Conservation (phyloP, 1,284 basidiomycete species). For the Fomitopsis pinicola region DNA sequence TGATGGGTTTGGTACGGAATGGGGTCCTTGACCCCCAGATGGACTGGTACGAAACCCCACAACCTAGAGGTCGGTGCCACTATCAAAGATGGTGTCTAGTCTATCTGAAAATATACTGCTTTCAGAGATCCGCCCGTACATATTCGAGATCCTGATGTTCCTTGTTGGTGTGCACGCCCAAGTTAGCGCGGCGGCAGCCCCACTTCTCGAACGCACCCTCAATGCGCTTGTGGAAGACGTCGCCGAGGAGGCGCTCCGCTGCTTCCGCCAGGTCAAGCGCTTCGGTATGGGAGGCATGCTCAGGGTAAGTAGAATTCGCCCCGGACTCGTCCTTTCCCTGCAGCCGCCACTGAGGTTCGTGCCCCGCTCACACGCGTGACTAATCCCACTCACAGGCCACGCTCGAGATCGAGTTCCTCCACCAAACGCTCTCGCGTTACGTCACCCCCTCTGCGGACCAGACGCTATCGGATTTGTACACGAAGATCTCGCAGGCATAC, state of each 20-base stretch:
- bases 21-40: conserved; percentile 80
- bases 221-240: conserved; percentile 81
- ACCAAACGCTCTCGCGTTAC: conserved; percentile 90
- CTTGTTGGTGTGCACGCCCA: conserved; percentile 93
- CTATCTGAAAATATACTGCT: background rate
- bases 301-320: conserved; percentile 51
- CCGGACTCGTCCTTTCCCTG: conserved; percentile 1
- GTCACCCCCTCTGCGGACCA: conserved; percentile 79
- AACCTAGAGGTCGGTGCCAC: conserved; percentile 69
- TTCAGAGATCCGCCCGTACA: conserved; percentile 89
- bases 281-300: conserved; percentile 99
- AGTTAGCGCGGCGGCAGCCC: conserved; percentile 75
- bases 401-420: conserved; percentile 97
- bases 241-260: conserved; percentile 75
- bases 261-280: conserved; percentile 81
- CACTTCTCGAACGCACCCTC: conserved; percentile 80
- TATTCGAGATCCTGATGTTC: conserved; percentile 86
- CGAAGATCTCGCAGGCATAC: conserved; percentile 91
- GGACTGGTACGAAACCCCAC: conserved; percentile 90
- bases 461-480: conserved; percentile 88
- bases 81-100: background rate
- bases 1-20: conserved; percentile 67
- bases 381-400: conserved; percentile 64
- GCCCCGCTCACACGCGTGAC: conserved; percentile 1
- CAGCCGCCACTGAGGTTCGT: background rate